Evolutionary conservation across 495 filamentous ascomycete genomes (phyloP).

Genomic region (Letharia lupina): DNA sequence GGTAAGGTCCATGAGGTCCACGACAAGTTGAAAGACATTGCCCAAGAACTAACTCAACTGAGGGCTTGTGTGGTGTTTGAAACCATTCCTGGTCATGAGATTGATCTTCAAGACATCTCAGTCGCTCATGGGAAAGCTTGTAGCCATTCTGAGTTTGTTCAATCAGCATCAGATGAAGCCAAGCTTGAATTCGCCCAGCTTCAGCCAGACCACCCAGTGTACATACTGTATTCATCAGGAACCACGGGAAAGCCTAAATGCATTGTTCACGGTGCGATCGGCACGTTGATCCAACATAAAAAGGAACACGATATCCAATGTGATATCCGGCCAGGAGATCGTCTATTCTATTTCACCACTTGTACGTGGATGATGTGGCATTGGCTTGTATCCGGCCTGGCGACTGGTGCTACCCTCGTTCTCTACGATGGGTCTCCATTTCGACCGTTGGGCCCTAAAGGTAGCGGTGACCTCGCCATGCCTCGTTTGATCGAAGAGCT

Average conservation of each 20-base stretch:
- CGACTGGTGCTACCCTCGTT: constrained; percentile 69
- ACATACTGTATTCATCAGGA: constrained; percentile 79
- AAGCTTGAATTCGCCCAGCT: constrained; percentile 63
- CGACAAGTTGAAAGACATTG: constrained; percentile 64
- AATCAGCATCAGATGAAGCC: constrained; percentile 32
- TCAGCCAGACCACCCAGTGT: constrained; percentile 73
- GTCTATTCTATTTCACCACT: constrained; percentile 81
- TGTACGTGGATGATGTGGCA: constrained; percentile 98
- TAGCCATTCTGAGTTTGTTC: constrained; percentile 45
- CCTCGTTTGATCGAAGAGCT: constrained; percentile 59
- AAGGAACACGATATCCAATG: constrained; percentile 86
- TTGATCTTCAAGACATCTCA: constrained; percentile 42
- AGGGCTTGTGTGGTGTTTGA: constrained; percentile 62
- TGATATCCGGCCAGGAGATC: constrained; percentile 56
- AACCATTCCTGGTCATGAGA: constrained; percentile 42
- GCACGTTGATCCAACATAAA: constrained; percentile 86
- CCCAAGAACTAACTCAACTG: constrained; percentile 52
- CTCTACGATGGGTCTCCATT: constrained; percentile 90
- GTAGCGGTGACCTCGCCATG: constrained; percentile 59
- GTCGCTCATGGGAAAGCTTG: constrained; percentile 43
- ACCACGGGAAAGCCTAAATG: constrained; percentile 89
- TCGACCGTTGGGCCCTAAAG: constrained; percentile 47
- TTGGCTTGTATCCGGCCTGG: constrained; percentile 78
- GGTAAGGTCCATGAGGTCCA: constrained; percentile 68
- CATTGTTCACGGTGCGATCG: constrained; percentile 82